phyloP scores from a whole-genome alignment of 768 basidiomycete genomes.

The Collybia sordida region DNA sequence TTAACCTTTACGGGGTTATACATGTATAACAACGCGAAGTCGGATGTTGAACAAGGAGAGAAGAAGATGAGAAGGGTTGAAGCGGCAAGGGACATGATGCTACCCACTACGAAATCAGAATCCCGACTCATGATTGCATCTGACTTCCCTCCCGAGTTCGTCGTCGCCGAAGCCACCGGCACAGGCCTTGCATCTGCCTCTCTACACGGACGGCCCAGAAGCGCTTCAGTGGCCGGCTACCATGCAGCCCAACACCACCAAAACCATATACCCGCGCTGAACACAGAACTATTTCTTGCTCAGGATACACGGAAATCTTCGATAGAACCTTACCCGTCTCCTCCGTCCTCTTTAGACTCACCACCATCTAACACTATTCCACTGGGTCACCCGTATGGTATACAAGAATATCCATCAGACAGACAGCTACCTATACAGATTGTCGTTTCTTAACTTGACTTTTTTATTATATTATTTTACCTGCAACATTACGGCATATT shows the following conservation, averaged over 20 bases:
- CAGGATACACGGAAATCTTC: conserved; percentile 10
- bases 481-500: conserved; percentile 11
- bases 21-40: conserved; percentile 95
- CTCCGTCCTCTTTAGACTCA: conserved; percentile 45
- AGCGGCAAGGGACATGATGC: conserved; percentile 62
- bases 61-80: conserved; percentile 80
- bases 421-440: conserved; percentile 13
- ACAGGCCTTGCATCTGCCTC: conserved; percentile 32
- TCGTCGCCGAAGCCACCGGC: conserved; percentile 32
- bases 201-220: conserved; percentile 35
- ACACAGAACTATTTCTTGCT: conserved; percentile 2
- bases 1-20: conserved; percentile 90
- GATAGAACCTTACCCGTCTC: conserved; percentile 42
- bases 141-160: conserved; percentile 33
- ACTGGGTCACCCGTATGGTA: conserved; percentile 14
- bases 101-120: conserved; percentile 70
- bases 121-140: conserved; percentile 45
- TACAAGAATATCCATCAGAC: conserved; percentile 12
- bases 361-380: conserved; percentile 22
- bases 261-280: conserved; percentile 10
- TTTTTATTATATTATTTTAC: conserved; percentile 9
- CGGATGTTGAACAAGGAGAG: conserved; percentile 92
- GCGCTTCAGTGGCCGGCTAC: conserved; percentile 25
- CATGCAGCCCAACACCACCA: conserved; percentile 15
- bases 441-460: conserved; percentile 10